These are phyloP conservation scores for Penicillium antarcticum DNA, from an alignment of 495 filamentous ascomycete genomes.

Conservation along the genomic window DNA sequence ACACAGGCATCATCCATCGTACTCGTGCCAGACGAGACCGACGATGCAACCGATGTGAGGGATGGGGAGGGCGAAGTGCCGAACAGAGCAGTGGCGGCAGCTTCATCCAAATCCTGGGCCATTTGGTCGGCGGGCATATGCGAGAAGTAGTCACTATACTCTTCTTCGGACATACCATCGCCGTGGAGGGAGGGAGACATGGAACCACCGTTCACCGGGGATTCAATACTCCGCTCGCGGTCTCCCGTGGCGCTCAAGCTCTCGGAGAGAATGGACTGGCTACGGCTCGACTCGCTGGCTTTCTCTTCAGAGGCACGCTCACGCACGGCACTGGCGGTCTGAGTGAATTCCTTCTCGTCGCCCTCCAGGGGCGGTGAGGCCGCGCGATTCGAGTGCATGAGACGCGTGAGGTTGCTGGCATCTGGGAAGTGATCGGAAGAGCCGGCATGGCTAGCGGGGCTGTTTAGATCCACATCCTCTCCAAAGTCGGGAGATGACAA, in stretches of 20 bases:
- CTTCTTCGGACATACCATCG: slow-evolving; percentile 34
- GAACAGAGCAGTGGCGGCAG: slow-evolving; percentile 36
- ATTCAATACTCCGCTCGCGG: slow-evolving; percentile 26
- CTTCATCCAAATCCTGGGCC: slow-evolving; percentile 33
- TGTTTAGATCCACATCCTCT: slow-evolving; percentile 54
- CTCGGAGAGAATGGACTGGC: slow-evolving; percentile 35
- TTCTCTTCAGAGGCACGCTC: slow-evolving; percentile 63
- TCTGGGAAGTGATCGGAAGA: slow-evolving; percentile 40
- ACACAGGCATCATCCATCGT: slow-evolving; percentile 31
- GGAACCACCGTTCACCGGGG: slow-evolving; percentile 34
- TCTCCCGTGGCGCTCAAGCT: slow-evolving; percentile 32
- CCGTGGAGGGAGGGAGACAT: slow-evolving; percentile 32
- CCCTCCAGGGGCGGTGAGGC: slow-evolving; percentile 86
- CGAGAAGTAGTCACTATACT: slow-evolving; percentile 44
- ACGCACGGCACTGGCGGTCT: slow-evolving; percentile 83
- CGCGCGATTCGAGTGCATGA: slow-evolving; percentile 64
- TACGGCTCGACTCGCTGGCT: slow-evolving; percentile 31
- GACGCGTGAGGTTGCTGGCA: slow-evolving; percentile 33
- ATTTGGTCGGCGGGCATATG: slow-evolving; percentile 24
- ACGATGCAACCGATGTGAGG: slow-evolving; percentile 43
- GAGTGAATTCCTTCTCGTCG: slow-evolving; percentile 95
- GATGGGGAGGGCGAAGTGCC: slow-evolving; percentile 47
- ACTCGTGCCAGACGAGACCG: slow-evolving; percentile 49
- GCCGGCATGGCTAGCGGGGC: slow-evolving; percentile 42
- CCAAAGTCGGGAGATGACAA: slow-evolving; percentile 85